Evolutionary conservation across 202 grass and related monocot species (phyloP).

Genomic region (Digitaria exilis): DNA sequence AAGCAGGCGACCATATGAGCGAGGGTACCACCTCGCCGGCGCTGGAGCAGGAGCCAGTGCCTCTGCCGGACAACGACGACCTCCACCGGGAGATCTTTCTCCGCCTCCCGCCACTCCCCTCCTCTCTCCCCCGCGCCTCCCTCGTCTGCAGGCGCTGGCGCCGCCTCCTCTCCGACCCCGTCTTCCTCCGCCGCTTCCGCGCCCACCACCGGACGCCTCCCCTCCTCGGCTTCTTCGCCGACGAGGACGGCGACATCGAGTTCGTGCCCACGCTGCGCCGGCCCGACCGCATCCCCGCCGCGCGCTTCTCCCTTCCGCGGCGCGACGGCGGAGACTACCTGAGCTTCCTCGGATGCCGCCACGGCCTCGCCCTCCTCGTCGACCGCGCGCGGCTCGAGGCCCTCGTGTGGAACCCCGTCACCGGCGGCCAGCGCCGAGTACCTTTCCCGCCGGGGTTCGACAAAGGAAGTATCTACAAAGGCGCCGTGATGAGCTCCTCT

Average conservation of each 20-base stretch:
- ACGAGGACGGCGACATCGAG: neutral
- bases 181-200: constrained; percentile 9
- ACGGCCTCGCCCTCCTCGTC: constrained; percentile 7
- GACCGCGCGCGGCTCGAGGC: neutral
- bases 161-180: constrained; percentile 4
- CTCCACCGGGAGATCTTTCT: constrained; percentile 21
- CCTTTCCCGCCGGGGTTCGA: neutral
- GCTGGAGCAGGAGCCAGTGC: neutral
- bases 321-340: too few species aligned
- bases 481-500: neutral
- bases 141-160: constrained; percentile 32
- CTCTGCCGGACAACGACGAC: constrained; percentile 14
- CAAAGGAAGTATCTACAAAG: neutral
- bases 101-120: neutral
- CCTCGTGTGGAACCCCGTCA: constrained; percentile 14
- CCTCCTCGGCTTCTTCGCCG: constrained; percentile 7
- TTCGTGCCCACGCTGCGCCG: constrained; percentile 18
- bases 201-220: neutral
- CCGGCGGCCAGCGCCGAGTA: neutral
- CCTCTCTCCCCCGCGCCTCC: neutral
- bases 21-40: neutral
- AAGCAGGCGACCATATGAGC: neutral
- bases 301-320: neutral
- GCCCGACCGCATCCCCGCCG: neutral
- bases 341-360: constrained; percentile 29